Evolutionary conservation across 371 early-diverging fungal species (phyloP).

Genomic region (Mucor circinelloides): DNA sequence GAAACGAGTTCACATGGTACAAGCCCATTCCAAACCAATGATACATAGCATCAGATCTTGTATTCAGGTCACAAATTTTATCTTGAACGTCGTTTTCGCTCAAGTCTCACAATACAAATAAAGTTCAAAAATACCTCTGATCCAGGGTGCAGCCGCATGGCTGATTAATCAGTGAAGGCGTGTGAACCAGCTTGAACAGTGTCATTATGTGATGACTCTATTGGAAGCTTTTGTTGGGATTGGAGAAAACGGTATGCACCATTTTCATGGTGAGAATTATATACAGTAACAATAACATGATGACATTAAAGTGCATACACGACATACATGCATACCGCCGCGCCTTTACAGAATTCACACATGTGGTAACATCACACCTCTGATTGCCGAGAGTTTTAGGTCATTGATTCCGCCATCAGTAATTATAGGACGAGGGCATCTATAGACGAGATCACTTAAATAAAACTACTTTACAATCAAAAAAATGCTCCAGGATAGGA

Average conservation of each 20-base stretch:
- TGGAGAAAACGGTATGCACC: background rate
- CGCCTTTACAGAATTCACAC: too few species aligned
- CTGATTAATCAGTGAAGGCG: background rate
- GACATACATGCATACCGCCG: background rate
- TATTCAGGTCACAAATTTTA: background rate
- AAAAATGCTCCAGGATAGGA: too few species aligned
- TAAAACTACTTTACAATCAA: too few species aligned
- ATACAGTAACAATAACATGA: background rate
- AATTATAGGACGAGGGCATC: too few species aligned
- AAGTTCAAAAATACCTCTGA: background rate
- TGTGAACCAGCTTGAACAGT: background rate
- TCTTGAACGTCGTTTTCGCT: background rate
- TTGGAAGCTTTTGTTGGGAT: background rate
- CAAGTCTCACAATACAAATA: background rate
- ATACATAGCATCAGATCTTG: background rate
- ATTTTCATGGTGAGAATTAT: background rate
- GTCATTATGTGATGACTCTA: background rate
- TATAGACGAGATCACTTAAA: too few species aligned
- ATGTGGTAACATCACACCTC: too few species aligned
- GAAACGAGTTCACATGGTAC: background rate
- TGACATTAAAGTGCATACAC: background rate
- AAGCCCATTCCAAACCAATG: background rate
- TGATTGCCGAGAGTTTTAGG: too few species aligned
- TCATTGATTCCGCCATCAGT: too few species aligned
- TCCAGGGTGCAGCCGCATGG: background rate